phyloP scores from a whole-genome alignment of 2,329 filamentous ascomycete species.

The Camillea tinctor region DNA sequence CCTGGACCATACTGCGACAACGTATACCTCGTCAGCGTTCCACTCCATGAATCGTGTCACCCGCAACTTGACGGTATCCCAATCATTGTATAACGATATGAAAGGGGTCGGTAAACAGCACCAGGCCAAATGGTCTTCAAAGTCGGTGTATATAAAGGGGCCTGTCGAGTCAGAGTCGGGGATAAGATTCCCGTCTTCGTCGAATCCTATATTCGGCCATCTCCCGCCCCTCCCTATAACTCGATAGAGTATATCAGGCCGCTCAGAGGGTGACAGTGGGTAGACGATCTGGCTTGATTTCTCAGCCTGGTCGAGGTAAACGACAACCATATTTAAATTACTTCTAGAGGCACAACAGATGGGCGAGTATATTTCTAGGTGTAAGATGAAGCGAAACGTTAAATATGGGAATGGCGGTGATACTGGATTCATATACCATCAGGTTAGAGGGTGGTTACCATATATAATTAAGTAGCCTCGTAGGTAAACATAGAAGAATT shows the following conservation, averaged over 20 bases:
- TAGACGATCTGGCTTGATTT: neutral
- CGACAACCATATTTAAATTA: too few species aligned
- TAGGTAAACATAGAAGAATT: too few species aligned
- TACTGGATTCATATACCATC: too few species aligned
- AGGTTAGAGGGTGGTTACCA: too few species aligned
- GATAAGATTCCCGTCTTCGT: neutral
- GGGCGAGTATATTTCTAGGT: too few species aligned
- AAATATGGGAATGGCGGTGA: too few species aligned
- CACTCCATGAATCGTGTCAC: neutral
- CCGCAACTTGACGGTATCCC: neutral
- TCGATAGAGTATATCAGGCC: neutral
- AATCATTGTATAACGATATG: neutral
- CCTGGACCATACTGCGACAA: neutral
- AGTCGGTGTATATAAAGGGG: neutral
- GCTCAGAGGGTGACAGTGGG: neutral
- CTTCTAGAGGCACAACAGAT: too few species aligned
- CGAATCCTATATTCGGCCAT: neutral
- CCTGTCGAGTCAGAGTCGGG: too few species aligned
- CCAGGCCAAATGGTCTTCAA: neutral
- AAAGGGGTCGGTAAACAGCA: neutral
- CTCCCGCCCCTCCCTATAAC: neutral
- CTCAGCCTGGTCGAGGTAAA: too few species aligned
- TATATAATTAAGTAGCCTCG: too few species aligned
- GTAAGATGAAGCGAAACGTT: too few species aligned
- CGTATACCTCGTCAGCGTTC: neutral